phyloP scores from a whole-genome alignment of 805 yeast genomes.

The Dipodascus geniculatus region DNA sequence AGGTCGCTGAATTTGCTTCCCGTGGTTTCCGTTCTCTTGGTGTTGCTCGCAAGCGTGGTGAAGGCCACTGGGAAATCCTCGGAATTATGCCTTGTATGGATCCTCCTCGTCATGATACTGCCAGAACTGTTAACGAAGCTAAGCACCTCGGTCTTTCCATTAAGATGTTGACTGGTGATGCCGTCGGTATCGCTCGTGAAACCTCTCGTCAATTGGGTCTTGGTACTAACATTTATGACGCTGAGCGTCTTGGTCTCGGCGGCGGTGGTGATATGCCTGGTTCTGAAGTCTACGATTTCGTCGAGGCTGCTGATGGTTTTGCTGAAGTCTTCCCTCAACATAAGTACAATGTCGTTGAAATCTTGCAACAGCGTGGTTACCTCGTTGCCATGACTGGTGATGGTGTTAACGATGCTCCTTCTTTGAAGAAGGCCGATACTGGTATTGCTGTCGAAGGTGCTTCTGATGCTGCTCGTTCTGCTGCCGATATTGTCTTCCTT shows the following conservation, averaged over 20 bases:
- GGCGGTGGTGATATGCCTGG: slow-evolving; percentile 55
- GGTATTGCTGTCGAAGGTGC: slow-evolving; percentile 73
- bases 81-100: slow-evolving; percentile 99
- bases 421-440: slow-evolving; percentile 59
- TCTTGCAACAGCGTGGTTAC: slow-evolving; percentile 51
- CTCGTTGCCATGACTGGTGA: slow-evolving; percentile 63
- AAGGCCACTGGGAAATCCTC: slow-evolving; percentile 94
- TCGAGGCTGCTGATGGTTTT: slow-evolving; percentile 90
- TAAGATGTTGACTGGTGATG: slow-evolving; percentile 98
- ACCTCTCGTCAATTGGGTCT: slow-evolving; percentile 96
- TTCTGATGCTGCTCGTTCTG: slow-evolving; percentile 34
- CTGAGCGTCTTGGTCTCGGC: slow-evolving; percentile 92
- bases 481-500: slow-evolving; percentile 35
- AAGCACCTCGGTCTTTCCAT: slow-evolving; percentile 84
- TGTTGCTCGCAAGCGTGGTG: slow-evolving; percentile 98
- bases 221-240: slow-evolving; percentile 93
- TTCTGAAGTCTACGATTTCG: slow-evolving; percentile 54
- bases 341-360: slow-evolving; percentile 56
- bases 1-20: slow-evolving; percentile 94
- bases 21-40: slow-evolving; percentile 98
- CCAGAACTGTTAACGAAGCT: slow-evolving; percentile 87
- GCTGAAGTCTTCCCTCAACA: slow-evolving; percentile 62
- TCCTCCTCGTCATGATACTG: slow-evolving; percentile 98
- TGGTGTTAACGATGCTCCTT: slow-evolving; percentile 60
- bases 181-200: slow-evolving; percentile 97